Evolutionary conservation across 495 filamentous ascomycete species (phyloP).

Genomic region (Articulospora tetracladia): DNA sequence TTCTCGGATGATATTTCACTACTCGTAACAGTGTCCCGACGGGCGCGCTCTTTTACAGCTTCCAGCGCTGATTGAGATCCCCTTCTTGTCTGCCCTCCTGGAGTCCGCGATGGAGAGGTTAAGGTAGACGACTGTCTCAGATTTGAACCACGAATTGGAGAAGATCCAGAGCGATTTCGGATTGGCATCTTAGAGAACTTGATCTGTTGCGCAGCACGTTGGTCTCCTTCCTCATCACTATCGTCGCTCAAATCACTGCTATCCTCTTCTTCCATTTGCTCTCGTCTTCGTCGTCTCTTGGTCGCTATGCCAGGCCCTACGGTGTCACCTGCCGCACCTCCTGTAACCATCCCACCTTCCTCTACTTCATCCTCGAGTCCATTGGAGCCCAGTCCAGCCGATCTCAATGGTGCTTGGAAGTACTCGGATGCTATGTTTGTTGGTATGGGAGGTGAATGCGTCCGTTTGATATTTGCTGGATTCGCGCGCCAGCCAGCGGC

Average conservation of each 20-base stretch:
- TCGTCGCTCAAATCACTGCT: slow-evolving; percentile 96
- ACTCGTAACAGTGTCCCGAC: slow-evolving; percentile 84
- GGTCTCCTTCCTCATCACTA: slow-evolving; percentile 84
- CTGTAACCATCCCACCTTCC: slow-evolving; percentile 76
- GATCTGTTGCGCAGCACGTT: slow-evolving; percentile 69
- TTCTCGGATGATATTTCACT: slow-evolving; percentile 92
- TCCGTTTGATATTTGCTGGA: slow-evolving; percentile 75
- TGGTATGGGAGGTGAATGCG: slow-evolving; percentile 94
- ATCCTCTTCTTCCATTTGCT: slow-evolving; percentile 91
- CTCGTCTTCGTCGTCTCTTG: slow-evolving; percentile 54
- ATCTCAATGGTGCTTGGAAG: slow-evolving; percentile 65
- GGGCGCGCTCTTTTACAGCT: slow-evolving; percentile 66
- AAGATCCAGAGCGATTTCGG: slow-evolving; percentile 81
- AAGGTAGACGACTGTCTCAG: slow-evolving; percentile 40
- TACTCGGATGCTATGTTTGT: slow-evolving; percentile 88
- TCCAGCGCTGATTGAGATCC: slow-evolving; percentile 77
- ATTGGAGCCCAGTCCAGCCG: slow-evolving; percentile 40
- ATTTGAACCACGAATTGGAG: slow-evolving; percentile 60
- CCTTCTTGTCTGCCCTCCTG: slow-evolving; percentile 36
- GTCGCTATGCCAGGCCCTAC: slow-evolving; percentile 60
- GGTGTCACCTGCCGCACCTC: slow-evolving; percentile 65
- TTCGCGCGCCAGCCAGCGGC: slow-evolving; percentile 87
- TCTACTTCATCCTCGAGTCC: slow-evolving; percentile 70
- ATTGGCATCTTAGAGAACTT: slow-evolving; percentile 94
- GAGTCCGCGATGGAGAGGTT: slow-evolving; percentile 16